Percentiles rank a stretch among this genome's conserved stretches.
Evolutionary conservation across 768 basidiomycete genomes (phyloP).

Genomic region (Lactifluus echinatus): DNA sequence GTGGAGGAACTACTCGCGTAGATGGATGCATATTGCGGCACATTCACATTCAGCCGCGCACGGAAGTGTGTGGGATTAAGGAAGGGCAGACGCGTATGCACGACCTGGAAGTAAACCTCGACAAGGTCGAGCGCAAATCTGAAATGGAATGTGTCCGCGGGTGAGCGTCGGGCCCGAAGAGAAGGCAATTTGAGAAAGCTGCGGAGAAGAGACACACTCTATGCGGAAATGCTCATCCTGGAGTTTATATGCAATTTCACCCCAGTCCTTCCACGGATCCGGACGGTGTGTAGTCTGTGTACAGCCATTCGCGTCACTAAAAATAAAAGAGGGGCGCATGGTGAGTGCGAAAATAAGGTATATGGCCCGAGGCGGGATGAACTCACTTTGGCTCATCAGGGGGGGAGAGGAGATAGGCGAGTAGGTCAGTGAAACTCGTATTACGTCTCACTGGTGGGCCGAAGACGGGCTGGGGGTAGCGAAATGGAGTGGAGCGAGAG

Average conservation of each 20-base stretch:
- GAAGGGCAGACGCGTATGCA: slow-evolving; percentile 80
- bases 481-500: slow-evolving; percentile 23
- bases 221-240: slow-evolving; percentile 65
- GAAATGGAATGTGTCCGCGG: slow-evolving; percentile 17
- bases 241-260: slow-evolving; percentile 62
- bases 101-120: slow-evolving; percentile 91
- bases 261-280: slow-evolving; percentile 58
- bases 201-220: slow-evolving; percentile 54
- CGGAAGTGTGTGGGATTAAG: slow-evolving; percentile 81
- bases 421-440: slow-evolving; percentile 56
- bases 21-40: slow-evolving; percentile 24
- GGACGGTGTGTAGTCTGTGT: slow-evolving; percentile 15
- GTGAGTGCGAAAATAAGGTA: neutral
- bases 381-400: slow-evolving; percentile 44
- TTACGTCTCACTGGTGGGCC: slow-evolving; percentile 39
- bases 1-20: slow-evolving; percentile 1
- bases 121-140: slow-evolving; percentile 91
- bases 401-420: slow-evolving; percentile 67
- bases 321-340: neutral
- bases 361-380: neutral
- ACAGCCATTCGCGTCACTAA: slow-evolving; percentile 6
- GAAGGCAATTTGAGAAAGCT: neutral
- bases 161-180: slow-evolving; percentile 15
- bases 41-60: slow-evolving; percentile 39
- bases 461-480: slow-evolving; percentile 28